Conservation (phyloP, 2,329 filamentous ascomycete species). For the Xylaria arbuscula region DNA sequence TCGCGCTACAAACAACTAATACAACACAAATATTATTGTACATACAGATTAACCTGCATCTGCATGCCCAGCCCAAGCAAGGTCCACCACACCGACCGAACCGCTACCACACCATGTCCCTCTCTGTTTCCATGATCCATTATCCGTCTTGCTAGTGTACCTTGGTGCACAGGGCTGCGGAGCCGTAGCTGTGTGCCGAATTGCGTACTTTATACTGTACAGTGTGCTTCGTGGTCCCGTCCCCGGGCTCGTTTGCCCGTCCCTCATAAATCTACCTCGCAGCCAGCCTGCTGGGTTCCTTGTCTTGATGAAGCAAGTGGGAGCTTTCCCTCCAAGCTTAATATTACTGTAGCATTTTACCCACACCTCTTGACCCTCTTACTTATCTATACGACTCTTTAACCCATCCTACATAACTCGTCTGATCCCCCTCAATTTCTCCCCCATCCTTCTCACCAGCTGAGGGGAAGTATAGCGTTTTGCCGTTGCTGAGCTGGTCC, state of each 20-base stretch:
- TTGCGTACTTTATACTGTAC: not conserved
- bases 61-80: conserved; percentile 34
- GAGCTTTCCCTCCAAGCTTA: conserved; percentile 34
- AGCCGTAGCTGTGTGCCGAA: conserved; percentile 2
- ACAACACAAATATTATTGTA: conserved; percentile 25
- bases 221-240: conserved; percentile 11
- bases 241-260: conserved; percentile 10
- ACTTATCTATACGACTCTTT: conserved; percentile 21
- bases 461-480: conserved; percentile 26
- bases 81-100: conserved; percentile 35
- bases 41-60: conserved; percentile 16
- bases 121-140: conserved; percentile 16
- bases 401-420: conserved; percentile 28
- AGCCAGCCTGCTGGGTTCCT: conserved; percentile 24
- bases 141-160: conserved; percentile 22
- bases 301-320: conserved; percentile 35
- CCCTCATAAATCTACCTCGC: conserved; percentile 24
- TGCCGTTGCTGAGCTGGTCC: conserved; percentile 30
- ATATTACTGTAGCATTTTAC: conserved; percentile 28
- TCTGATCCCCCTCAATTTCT: conserved; percentile 7
- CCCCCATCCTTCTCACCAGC: conserved; percentile 18
- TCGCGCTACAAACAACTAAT: conserved; percentile 6
- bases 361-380: conserved; percentile 22
- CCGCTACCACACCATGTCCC: conserved; percentile 21
- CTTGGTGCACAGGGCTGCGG: conserved; percentile 7